These are phyloP conservation scores for Pythium coloratum DNA, from an alignment of 352 stramenopile species.

Conservation along the genomic window DNA sequence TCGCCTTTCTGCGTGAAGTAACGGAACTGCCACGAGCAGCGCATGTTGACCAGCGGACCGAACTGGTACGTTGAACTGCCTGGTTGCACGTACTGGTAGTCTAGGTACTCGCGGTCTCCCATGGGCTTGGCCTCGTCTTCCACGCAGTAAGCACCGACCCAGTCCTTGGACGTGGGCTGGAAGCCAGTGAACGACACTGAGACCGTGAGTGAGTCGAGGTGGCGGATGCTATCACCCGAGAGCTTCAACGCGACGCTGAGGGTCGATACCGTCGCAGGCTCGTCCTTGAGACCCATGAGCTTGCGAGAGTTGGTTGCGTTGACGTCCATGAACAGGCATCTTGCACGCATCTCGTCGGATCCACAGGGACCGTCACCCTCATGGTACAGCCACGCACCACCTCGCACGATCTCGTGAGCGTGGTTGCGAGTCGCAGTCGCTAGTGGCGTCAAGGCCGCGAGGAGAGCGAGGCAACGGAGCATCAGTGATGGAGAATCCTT, in stretches of 20 bases:
- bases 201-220: conserved; percentile 9
- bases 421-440: neutral
- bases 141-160: conserved; percentile 25
- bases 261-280: neutral
- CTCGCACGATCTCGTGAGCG: conserved; percentile 3
- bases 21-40: conserved; percentile 37
- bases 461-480: neutral
- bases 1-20: conserved; percentile 19
- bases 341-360: neutral
- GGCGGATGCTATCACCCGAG: neutral
- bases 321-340: conserved; percentile 11
- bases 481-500: neutral
- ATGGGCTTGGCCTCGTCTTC: conserved; percentile 12
- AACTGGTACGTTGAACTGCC: conserved; percentile 8
- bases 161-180: conserved; percentile 10
- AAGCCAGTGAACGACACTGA: neutral
- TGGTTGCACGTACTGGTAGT: conserved; percentile 10
- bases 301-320: neutral
- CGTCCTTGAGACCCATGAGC: neutral
- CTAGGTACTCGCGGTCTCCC: conserved; percentile 12
- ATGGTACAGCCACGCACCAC: conserved; percentile 17
- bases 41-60: conserved; percentile 34
- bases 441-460: neutral
- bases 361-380: conserved; percentile 6
- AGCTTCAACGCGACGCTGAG: neutral